Percentiles rank a stretch among this genome's conserved stretches.
Conservation (phyloP, 1,139 yeast species). For the Saccharomycopsis hybrid region DNA sequence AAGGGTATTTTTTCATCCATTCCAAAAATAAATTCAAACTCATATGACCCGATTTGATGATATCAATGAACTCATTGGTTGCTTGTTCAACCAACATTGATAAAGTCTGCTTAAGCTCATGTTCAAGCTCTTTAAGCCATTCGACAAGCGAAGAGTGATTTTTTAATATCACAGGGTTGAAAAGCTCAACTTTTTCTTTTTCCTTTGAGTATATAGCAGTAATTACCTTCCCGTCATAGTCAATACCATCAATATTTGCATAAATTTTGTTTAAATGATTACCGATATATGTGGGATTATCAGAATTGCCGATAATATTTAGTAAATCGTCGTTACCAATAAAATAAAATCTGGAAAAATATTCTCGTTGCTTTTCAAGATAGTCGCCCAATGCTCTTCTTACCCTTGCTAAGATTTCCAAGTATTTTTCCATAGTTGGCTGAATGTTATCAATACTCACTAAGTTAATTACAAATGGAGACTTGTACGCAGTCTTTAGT, state of each 20-base stretch:
- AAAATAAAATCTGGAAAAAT: slow-evolving; percentile 79
- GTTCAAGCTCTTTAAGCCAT: slow-evolving; percentile 61
- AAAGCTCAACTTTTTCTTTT: slow-evolving; percentile 50
- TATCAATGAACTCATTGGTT: slow-evolving; percentile 23
- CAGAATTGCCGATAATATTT: slow-evolving; percentile 69
- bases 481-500: slow-evolving; percentile 45
- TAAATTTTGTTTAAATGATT: slow-evolving; percentile 69
- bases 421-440: slow-evolving; percentile 41
- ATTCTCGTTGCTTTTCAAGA: slow-evolving; percentile 70
- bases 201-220: slow-evolving; percentile 52
- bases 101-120: slow-evolving; percentile 44
- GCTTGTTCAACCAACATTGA: slow-evolving; percentile 33
- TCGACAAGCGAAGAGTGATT: slow-evolving; percentile 44
- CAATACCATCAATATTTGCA: slow-evolving; percentile 49
- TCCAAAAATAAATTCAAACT: slow-evolving; percentile 22
- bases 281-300: slow-evolving; percentile 44
- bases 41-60: slow-evolving; percentile 20
- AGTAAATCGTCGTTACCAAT: slow-evolving; percentile 87
- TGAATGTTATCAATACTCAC: slow-evolving; percentile 47
- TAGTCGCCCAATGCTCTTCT: slow-evolving; percentile 69
- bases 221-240: slow-evolving; percentile 38
- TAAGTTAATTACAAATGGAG: slow-evolving; percentile 52
- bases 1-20: slow-evolving; percentile 40
- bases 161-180: slow-evolving; percentile 39
- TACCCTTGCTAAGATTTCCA: slow-evolving; percentile 52